Evolutionary conservation across 805 yeast genomes (phyloP).

Genomic region (Brettanomyces nanus): DNA sequence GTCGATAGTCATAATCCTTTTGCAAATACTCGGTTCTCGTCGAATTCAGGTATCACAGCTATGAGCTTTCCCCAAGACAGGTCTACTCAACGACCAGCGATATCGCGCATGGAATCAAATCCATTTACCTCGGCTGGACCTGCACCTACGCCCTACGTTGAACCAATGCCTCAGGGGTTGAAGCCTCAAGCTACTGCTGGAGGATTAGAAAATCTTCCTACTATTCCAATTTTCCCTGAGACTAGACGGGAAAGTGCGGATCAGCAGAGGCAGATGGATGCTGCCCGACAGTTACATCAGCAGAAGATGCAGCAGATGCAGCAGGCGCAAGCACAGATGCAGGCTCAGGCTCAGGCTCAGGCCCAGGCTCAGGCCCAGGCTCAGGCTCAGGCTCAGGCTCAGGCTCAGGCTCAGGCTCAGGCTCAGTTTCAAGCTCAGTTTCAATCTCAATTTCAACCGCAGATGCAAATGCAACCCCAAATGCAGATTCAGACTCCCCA

Average conservation of each 20-base stretch:
- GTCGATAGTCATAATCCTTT: too few relatives aligned
- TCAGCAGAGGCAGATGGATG: constrained; percentile 14
- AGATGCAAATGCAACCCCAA: constrained; percentile 4
- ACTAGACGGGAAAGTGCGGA: constrained; percentile 28
- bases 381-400: constrained; percentile 5
- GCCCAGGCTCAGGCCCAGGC: constrained; percentile 6
- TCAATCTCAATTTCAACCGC: neutral
- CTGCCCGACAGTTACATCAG: constrained; percentile 16
- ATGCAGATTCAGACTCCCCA: neutral
- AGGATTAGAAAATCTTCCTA: constrained; percentile 59
- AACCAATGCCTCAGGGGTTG: constrained; percentile 15
- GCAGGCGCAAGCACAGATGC: constrained; percentile 1
- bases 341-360: constrained; percentile 6
- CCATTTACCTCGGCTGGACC: constrained; percentile 37
- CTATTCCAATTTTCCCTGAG: constrained; percentile 62
- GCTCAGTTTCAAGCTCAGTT: neutral
- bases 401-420: constrained; percentile 5
- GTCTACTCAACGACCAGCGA: constrained; percentile 1
- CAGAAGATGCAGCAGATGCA: constrained; percentile 3
- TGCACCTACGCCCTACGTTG: constrained; percentile 10
- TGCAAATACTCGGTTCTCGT: constrained; percentile 16
- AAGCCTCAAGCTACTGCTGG: constrained; percentile 61
- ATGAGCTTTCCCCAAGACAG: constrained; percentile 8
- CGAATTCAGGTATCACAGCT: constrained; percentile 16
- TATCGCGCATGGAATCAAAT: constrained; percentile 42